Conservation (phyloP, 2,329 filamentous ascomycete genomes). For the Xylaria sp. region DNA sequence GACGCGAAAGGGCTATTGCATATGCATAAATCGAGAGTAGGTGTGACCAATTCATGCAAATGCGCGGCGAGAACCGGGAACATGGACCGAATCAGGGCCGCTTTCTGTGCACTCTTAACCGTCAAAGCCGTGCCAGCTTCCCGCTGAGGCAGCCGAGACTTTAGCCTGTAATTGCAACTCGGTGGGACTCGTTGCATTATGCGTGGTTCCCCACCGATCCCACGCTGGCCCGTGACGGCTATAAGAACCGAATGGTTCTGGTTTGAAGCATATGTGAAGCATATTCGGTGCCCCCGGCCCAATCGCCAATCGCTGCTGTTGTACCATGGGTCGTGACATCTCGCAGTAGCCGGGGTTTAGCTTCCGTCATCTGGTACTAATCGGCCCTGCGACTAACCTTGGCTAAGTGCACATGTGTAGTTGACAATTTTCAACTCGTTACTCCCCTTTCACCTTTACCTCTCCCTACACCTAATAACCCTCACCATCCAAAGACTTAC, state of each 20-base stretch:
- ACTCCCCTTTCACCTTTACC: background rate
- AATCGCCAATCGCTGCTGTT: slow-evolving; percentile 17
- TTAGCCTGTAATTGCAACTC: slow-evolving; percentile 46
- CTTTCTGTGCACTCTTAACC: slow-evolving; percentile 26
- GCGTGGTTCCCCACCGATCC: background rate
- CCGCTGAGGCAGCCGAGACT: slow-evolving; percentile 40
- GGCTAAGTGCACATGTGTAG: slow-evolving; percentile 6
- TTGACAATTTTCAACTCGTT: slow-evolving; percentile 37
- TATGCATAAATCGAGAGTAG: slow-evolving; percentile 16
- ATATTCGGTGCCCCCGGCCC: slow-evolving; percentile 44
- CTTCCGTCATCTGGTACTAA: slow-evolving; percentile 27
- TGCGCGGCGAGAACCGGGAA: slow-evolving; percentile 42
- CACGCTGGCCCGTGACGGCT: slow-evolving; percentile 8
- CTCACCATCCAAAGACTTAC: slow-evolving; percentile 55
- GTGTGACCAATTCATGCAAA: slow-evolving; percentile 27
- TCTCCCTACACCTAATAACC: slow-evolving; percentile 29
- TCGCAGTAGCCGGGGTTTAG: slow-evolving; percentile 18
- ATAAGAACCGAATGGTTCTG: slow-evolving; percentile 39
- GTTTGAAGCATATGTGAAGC: slow-evolving; percentile 33
- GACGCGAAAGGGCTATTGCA: slow-evolving; percentile 4
- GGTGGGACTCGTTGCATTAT: slow-evolving; percentile 33
- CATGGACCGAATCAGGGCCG: slow-evolving; percentile 42
- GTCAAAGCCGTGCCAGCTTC: slow-evolving; percentile 30
- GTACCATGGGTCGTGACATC: slow-evolving; percentile 11
- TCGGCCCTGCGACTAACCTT: slow-evolving; percentile 12